Evolutionary conservation across 176 grass and related monocot genomes (phyloP), one percentile per base, ranked within the genome.

Genomic region (Musa beccarii): DNA sequence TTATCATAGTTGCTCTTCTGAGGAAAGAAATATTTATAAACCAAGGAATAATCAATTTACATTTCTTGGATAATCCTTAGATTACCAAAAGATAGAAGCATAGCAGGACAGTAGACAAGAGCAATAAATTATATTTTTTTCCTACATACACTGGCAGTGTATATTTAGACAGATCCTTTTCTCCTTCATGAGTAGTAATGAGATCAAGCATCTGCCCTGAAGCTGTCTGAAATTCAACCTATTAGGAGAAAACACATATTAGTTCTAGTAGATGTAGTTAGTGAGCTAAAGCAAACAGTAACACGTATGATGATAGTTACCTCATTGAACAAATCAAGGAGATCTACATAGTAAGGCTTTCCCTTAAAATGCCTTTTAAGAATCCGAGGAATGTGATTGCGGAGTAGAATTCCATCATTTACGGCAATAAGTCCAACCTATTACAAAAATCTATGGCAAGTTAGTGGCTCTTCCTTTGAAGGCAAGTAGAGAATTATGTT

Each of bases 211-310:
- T 56, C 66, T 99, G 95, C 22, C 95, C 95, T 75, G 95, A 99
- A 84, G 95, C 88, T n/a, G 95, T 91, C 86, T 94, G 92, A 76
- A 94, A 99, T 59, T 99, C 95, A 84, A 99, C 86, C 95, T 99
- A 78, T 61, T 75, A 83, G 49, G 28, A 25, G 11, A 62, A 5
- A 81, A 84, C 68, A 82, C 52, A 84, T 28, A 75, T 56, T 10
- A 29, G 67, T 63, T 53, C 20, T 26, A 77, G 55, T 12, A 75
- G 15, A 68, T 49, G 68, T 2, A 72, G 66, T 25, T 11, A 34
- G 26, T 74, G 59, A 59, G 11, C 23, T 59, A 73, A 77, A 65
- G 3, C 26, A 79, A 54, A 64, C 24, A 53, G 43, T 68, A 72
- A 17, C 9, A 62, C 63, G 67, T 51, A 74, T 63, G n/a, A 86